Percentiles rank a stretch among this genome's conserved stretches.
Conservation (phyloP, 768 basidiomycete genomes). For the Xerocomellus dryophilus region DNA sequence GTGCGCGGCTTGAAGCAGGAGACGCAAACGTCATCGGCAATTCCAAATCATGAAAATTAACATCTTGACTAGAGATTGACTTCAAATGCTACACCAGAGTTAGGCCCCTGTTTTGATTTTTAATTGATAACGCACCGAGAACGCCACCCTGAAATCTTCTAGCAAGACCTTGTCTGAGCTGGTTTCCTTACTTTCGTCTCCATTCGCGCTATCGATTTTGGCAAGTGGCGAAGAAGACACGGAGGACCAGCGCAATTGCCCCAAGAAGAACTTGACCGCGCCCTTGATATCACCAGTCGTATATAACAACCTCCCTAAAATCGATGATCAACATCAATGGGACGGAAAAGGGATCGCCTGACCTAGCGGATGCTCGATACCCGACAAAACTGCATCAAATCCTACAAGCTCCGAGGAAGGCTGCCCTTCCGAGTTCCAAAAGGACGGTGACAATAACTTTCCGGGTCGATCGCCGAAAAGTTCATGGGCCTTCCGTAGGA, state of each 20-base stretch:
- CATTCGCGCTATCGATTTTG: conserved; percentile 16
- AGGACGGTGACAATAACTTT: conserved; percentile 72
- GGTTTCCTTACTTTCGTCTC: conserved; percentile 31
- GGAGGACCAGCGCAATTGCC: conserved; percentile 55
- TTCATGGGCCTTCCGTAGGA: conserved; percentile 67
- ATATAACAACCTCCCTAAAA: conserved; percentile 77
- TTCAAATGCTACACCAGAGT: conserved; percentile 60
- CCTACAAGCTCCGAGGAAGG: conserved; percentile 38
- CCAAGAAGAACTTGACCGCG: conserved; percentile 77
- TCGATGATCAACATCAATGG: conserved; percentile 5
- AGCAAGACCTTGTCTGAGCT: conserved; percentile 66
- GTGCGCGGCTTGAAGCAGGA: conserved; percentile 51
- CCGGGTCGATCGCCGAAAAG: conserved; percentile 49
- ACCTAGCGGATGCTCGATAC: conserved; percentile 82
- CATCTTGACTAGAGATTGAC: conserved; percentile 49
- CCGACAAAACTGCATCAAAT: conserved; percentile 63
- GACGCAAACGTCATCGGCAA: conserved; percentile 70
- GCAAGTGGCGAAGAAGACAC: conserved; percentile 15
- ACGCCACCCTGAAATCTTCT: conserved; percentile 87
- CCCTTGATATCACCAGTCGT: conserved; percentile 80
- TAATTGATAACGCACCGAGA: conserved; percentile 52
- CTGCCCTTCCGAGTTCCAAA: conserved; percentile 70
- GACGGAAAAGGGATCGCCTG: conserved; percentile 10
- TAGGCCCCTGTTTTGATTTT: not conserved
- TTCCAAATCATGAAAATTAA: conserved; percentile 43